phyloP scores from a whole-genome alignment of 2,329 filamentous ascomycete genomes.

The Aureobasidium mangrovei region DNA sequence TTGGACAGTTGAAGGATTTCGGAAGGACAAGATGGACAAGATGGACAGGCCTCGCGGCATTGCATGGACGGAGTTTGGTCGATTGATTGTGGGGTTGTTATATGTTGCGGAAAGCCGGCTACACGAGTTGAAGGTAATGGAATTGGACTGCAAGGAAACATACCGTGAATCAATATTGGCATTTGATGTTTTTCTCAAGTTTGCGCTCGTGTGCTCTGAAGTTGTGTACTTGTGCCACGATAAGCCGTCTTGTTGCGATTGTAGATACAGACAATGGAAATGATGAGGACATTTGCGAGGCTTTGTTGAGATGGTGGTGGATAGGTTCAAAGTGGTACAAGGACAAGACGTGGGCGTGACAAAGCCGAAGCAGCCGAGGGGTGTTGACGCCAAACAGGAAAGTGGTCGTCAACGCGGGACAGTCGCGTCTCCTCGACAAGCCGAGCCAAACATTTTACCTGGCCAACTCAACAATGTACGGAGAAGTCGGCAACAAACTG shows the following conservation, averaged over 20 bases:
- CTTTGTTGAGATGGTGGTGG: background rate
- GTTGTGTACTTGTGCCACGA: no score
- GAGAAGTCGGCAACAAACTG: conserved; percentile 77
- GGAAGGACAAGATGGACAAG: background rate
- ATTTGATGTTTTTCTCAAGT: no score
- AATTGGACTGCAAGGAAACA: no score
- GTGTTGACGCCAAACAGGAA: background rate
- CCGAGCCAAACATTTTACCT: background rate
- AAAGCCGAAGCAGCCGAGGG: background rate
- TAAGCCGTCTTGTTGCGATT: no score
- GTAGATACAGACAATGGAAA: background rate
- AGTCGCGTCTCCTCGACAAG: conserved; percentile 6
- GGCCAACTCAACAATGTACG: conserved; percentile 57
- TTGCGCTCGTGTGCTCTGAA: no score
- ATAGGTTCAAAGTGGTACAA: no score
- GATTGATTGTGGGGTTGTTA: background rate
- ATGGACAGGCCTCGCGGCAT: background rate
- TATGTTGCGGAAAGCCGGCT: background rate
- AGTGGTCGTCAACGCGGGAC: conserved; percentile 10
- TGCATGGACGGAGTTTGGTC: background rate
- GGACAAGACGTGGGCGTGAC: background rate
- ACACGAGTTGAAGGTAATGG: no score
- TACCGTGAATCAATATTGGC: no score
- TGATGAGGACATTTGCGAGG: background rate
- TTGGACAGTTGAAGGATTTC: background rate